phyloP scores from a whole-genome alignment of 306 rosid species.

The Dalbergia oliveri region DNA sequence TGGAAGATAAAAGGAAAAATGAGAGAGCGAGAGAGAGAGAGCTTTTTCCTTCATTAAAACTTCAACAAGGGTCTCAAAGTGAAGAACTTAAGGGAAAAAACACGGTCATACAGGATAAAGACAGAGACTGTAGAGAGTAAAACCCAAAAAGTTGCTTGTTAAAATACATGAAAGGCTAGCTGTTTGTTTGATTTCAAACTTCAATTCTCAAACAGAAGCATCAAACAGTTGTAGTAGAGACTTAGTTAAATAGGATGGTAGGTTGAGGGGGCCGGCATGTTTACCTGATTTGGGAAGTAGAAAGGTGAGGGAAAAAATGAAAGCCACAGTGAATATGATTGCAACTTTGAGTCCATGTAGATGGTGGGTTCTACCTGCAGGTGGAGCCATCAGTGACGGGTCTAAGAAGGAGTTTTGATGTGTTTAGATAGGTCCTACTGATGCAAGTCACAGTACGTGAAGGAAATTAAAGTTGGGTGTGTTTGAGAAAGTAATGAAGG shows the following conservation, averaged over 20 bases:
- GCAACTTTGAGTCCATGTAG: conserved; percentile 46
- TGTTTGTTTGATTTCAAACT: conserved; percentile 1
- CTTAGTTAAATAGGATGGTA: conserved; percentile 2
- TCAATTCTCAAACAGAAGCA: not conserved
- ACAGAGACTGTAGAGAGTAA: not conserved
- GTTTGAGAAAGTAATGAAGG: conserved; percentile 19
- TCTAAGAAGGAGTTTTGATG: not conserved
- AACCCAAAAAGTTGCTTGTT: not conserved
- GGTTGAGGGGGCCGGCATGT: not conserved
- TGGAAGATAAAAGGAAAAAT: no score
- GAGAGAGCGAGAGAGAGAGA: no score
- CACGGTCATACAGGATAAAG: not conserved
- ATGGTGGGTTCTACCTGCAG: conserved; percentile 38
- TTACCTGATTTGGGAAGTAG: conserved; percentile 64
- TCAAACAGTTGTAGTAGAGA: not conserved
- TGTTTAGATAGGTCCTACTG: conserved; percentile 7
- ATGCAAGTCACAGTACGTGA: conserved; percentile 56
- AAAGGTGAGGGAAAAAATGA: conserved; percentile 56
- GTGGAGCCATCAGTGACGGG: conserved; percentile 47
- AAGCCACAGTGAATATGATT: conserved; percentile 55
- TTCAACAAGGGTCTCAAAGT: not conserved
- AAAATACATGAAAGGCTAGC: no score
- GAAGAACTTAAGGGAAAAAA: not conserved
- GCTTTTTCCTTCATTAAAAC: not conserved
- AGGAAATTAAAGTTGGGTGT: conserved; percentile 27